Percentiles rank a stretch among this genome's conserved stretches.
phyloP scores from a whole-genome alignment of 208 protist species.

The Tritrichomonas foetus region DNA sequence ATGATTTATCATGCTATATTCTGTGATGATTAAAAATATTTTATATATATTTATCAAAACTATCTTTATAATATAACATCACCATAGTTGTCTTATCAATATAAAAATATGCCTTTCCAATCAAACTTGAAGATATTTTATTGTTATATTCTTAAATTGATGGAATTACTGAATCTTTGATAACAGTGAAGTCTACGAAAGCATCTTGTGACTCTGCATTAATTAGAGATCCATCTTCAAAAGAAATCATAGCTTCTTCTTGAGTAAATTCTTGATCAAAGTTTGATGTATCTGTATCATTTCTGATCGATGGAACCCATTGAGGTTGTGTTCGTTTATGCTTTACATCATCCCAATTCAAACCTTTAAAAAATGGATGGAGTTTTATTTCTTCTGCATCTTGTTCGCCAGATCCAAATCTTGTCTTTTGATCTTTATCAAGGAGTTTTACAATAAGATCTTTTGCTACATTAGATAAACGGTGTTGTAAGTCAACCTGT shows the following conservation, averaged over 20 bases:
- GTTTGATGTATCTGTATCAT: not conserved
- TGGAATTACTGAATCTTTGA: not conserved
- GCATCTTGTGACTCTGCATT: not conserved
- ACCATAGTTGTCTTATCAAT: too few species aligned
- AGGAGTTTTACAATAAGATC: conserved; percentile 38
- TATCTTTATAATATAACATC: too few species aligned
- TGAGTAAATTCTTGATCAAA: not conserved
- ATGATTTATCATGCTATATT: too few species aligned
- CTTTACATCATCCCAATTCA: not conserved
- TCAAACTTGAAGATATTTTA: too few species aligned
- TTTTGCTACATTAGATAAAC: not conserved
- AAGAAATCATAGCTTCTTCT: not conserved
- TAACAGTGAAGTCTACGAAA: not conserved
- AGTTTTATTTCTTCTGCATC: conserved; percentile 41
- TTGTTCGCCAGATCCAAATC: not conserved
- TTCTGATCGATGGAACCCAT: not conserved
- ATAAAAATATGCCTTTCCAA: too few species aligned
- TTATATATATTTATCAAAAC: too few species aligned
- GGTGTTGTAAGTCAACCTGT: not conserved
- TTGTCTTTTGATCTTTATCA: conserved; percentile 38
- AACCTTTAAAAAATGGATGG: conserved; percentile 18
- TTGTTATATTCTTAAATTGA: too few species aligned
- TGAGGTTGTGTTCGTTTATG: not conserved
- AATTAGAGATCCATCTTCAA: not conserved
- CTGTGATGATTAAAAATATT: too few species aligned